Conservation (phyloP, 345 rosid genomes). For the Sisymbrium altissimum region DNA sequence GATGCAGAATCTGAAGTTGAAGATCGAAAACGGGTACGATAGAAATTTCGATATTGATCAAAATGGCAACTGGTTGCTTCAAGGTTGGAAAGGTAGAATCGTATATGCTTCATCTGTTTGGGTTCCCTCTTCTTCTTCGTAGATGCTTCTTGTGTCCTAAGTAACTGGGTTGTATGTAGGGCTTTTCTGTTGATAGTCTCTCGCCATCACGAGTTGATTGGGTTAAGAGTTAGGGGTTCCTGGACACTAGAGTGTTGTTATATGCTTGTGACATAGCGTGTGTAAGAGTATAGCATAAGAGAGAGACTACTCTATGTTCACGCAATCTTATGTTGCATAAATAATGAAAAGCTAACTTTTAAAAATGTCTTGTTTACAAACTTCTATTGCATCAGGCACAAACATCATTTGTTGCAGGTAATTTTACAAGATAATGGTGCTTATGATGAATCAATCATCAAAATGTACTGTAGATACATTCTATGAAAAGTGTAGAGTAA, state of each 20-base stretch:
- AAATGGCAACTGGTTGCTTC: slow-evolving; percentile 67
- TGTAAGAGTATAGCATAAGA: slow-evolving; percentile 11
- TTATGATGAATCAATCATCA: not conserved
- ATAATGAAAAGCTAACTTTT: slow-evolving; percentile 7
- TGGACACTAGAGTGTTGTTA: slow-evolving; percentile 2
- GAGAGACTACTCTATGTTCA: slow-evolving; percentile 9
- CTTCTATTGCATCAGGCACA: not conserved
- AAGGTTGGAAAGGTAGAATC: slow-evolving; percentile 85
- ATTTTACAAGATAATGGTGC: not conserved
- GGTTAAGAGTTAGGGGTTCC: slow-evolving; percentile 19
- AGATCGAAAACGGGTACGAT: slow-evolving; percentile 39
- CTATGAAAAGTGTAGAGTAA: not conserved
- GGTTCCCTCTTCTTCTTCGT: slow-evolving; percentile 43
- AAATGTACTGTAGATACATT: not conserved
- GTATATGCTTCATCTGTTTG: slow-evolving; percentile 61
- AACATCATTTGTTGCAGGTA: not conserved
- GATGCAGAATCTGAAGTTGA: slow-evolving; percentile 42
- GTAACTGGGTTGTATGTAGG: slow-evolving; percentile 4
- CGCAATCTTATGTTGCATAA: slow-evolving; percentile 22
- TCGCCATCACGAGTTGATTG: slow-evolving; percentile 9
- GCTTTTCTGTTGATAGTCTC: slow-evolving; percentile 10
- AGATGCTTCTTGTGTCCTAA: slow-evolving; percentile 14
- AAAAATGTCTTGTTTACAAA: not conserved
- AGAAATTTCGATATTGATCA: slow-evolving; percentile 51
- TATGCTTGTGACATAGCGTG: slow-evolving; percentile 16